A percentile compares a stretch with the other conserved stretches of the same genome.
Evolutionary conservation across 257 asterid genomes (phyloP).

Genomic region (Ballota nigra): DNA sequence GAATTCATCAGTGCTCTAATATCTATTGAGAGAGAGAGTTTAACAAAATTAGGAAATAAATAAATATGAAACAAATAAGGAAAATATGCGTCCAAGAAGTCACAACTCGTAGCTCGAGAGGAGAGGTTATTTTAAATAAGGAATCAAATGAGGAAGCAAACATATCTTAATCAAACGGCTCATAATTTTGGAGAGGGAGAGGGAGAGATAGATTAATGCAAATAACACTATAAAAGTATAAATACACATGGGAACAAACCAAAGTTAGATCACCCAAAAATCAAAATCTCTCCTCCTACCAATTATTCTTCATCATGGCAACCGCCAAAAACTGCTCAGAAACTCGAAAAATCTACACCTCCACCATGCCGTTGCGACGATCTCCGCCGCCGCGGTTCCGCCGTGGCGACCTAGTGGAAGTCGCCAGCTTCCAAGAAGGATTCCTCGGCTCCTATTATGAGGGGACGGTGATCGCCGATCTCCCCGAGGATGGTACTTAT

Average conservation of each 20-base stretch:
- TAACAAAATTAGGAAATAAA: no score
- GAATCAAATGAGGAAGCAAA: background rate
- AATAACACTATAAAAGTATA: no score
- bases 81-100: no score
- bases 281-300: background rate
- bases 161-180: background rate
- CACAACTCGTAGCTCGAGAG: no score
- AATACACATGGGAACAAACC: no score
- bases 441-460: constrained; percentile 15
- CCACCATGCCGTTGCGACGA: background rate
- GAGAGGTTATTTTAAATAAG: background rate
- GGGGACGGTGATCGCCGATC: constrained; percentile 11
- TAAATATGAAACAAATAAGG: background rate
- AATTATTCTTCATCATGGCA: background rate
- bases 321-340: background rate
- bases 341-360: background rate
- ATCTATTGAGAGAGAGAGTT: background rate
- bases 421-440: constrained; percentile 6
- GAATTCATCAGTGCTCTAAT: no score
- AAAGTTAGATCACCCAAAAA: background rate
- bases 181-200: background rate
- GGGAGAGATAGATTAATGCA: no score
- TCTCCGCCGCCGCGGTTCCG: background rate
- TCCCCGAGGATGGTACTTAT: background rate
- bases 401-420: constrained; percentile 15